Evolutionary conservation across 495 filamentous ascomycete genomes (phyloP).

Genomic region (Talaromyces proteolyticus): DNA sequence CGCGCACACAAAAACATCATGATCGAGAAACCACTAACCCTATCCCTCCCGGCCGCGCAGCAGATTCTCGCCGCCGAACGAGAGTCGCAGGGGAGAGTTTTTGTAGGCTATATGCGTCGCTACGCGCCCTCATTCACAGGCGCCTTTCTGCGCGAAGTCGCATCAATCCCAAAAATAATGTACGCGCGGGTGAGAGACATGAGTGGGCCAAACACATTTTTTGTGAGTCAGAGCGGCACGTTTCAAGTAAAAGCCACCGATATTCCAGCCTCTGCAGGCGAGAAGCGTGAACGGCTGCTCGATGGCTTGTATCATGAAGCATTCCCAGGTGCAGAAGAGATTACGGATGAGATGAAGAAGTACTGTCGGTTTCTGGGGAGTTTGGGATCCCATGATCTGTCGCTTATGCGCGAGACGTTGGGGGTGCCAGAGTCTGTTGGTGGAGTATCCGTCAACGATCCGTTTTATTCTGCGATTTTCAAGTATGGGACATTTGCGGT

Average conservation of each 20-base stretch:
- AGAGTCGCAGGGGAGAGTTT: constrained; percentile 29
- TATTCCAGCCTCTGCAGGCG: constrained; percentile 13
- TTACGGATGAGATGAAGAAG: constrained; percentile 18
- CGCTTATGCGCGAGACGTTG: constrained; percentile 48
- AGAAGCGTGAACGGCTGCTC: constrained; percentile 14
- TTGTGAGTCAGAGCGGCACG: constrained; percentile 44
- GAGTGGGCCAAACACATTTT: constrained; percentile 38
- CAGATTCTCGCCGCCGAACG: constrained; percentile 37
- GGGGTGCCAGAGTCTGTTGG: constrained; percentile 35
- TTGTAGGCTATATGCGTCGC: constrained; percentile 50
- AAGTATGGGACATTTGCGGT: constrained; percentile 40
- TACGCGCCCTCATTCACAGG: constrained; percentile 45
- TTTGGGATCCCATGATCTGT: constrained; percentile 50
- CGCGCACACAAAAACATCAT: constrained; percentile 46
- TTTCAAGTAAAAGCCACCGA: constrained; percentile 29
- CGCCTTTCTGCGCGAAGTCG: constrained; percentile 42
- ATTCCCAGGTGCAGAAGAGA: constrained; percentile 11
- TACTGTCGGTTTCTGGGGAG: constrained; percentile 39
- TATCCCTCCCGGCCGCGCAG: constrained; percentile 31
- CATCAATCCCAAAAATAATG: constrained; percentile 33
- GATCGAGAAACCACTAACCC: constrained; percentile 48
- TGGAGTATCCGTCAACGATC: constrained; percentile 36
- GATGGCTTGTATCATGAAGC: constrained; percentile 19
- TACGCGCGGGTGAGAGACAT: constrained; percentile 52
- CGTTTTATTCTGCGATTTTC: constrained; percentile 43